Conservation (phyloP, 208 protist species). For the Plasmodiophora brassicae region DNA sequence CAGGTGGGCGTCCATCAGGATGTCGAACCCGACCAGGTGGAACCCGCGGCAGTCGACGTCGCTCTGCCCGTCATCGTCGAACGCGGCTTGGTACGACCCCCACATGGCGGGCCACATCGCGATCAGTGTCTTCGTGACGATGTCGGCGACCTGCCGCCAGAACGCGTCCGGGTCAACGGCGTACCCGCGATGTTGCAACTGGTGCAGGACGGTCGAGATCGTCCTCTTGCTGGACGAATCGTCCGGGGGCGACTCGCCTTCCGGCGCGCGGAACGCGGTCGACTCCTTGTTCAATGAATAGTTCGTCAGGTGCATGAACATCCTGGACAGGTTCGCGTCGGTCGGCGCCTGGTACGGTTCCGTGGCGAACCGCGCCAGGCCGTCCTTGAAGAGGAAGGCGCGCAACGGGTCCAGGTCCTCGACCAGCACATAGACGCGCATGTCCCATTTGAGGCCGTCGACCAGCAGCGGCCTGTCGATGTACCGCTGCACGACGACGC, state of each 20-base stretch:
- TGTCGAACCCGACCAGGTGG: constrained; percentile 42
- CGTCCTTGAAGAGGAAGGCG: constrained; percentile 44
- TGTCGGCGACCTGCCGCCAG: constrained; percentile 12
- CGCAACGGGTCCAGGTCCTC: constrained; percentile 43
- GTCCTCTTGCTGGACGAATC: neutral
- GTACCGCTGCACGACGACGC: constrained; percentile 41
- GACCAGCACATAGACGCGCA: constrained; percentile 52
- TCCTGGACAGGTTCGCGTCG: neutral
- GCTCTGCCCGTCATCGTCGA: neutral
- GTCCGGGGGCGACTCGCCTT: neutral
- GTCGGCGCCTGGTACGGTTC: neutral
- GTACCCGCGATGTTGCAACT: neutral
- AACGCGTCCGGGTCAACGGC: neutral
- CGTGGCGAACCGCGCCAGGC: constrained; percentile 38
- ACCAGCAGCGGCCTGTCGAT: constrained; percentile 37
- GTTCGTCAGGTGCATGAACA: constrained; percentile 39
- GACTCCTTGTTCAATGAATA: neutral
- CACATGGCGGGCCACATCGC: neutral
- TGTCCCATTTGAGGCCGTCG: constrained; percentile 51
- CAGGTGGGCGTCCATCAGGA: constrained; percentile 32
- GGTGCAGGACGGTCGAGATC: neutral
- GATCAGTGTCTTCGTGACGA: neutral
- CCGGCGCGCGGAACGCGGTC: neutral
- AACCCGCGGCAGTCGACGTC: neutral
- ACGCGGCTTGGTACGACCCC: neutral